Evolutionary conservation across 2,329 filamentous ascomycete species (phyloP), one percentile per base, ranked within the genome.

Genomic region (Pleomassaria siparia): DNA sequence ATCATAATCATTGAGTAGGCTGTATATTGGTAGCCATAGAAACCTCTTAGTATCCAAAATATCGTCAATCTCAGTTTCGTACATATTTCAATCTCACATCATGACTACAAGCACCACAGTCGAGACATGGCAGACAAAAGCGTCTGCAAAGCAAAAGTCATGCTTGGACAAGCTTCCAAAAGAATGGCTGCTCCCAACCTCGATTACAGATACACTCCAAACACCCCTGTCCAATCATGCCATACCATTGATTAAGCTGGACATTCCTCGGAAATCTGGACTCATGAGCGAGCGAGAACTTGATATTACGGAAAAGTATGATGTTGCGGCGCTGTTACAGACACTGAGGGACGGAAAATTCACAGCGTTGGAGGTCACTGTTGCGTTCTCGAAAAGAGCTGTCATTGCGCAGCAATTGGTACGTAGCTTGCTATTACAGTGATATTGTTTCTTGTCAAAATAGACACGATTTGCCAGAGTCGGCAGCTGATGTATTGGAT

Each of bases 331-430:
- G 1, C 60, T 76, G 16, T 60, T 75, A 10, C 50, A 62, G 11
- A 66, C 66, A 32, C 49, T 74, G 5, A 64, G 60, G 21, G 58
- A 47, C 7, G 51, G 66, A 63, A 46, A 72, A 58, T 76, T 74
- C 66, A 78, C 72, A 2, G 73, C 79, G 47, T 66, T 74, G 25
- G 66, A 77, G 46, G 76, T 81, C 10, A 75, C 75, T 2, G 63
- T 59, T 32, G 75, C 76, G 1, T 80, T 80, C 50, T 79, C 76
- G 43, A 80, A 80, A 56, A 61, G 75, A 22, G 75, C 78, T 3
- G 69, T 75, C 1, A 73, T 77, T 9, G 78, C 77, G 21, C 77
- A 81, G 53, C 78, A 81, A 60, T 51, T 80, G 53, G 76, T 79
- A 56, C 7, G 60, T 51, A 11, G 7, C 3, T 26, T 26, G 7